Base-by-base conservation (phyloP, 2,329 filamentous ascomycete genomes). In the Trichophyton benhamiae region DNA sequence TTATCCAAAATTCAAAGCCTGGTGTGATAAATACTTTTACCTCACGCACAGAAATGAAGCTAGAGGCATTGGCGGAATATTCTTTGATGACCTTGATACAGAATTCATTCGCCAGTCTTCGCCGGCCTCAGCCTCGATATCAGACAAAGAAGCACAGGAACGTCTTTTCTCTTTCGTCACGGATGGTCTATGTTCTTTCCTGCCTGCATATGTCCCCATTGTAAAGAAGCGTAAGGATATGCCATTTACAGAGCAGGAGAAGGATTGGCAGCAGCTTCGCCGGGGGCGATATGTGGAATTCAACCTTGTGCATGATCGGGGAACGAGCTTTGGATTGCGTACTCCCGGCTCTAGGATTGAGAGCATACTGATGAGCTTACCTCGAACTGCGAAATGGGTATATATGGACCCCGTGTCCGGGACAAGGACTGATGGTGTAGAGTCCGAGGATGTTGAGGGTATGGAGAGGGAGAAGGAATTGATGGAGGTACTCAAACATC, bases 271-370 rank as follows among this genome's bases (percentile, higher is more conserved):
- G 78, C 94, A 97, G 78, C 80, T 99, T 65, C 83, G 94, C 58
- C 80, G 94, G 66, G 94, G 94, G n/a, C 82, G 91, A 69, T 99
- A 99, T 72, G 94, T 99, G 65, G 94, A 99, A 76, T 99, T 99
- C 76, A 99, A 99, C 76, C 82, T 99, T 42, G 90, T 99, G 61
- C 91, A 99, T 76, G 94, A 99, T 77, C 84, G 94, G 27, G 94
- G 94, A 2, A 99, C 94, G 1, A 86, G 88, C 6, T 99, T 99
- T 74, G 94, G 94, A 1, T 78, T 99, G 65, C 94, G 94, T 70
- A 96, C 92, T 0, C 94, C 94, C 0, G 90, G 90, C 48, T 88
- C 91, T 4, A 83, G 94, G 64, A 86, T 99, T 2, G 94, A 99
- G 80, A 96, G 91, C 74, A 99, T 99, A 62, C 77, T 99, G 66